These are phyloP conservation scores for Ceratonia siliqua DNA, from an alignment of 306 rosid genomes.

Conservation along the genomic window DNA sequence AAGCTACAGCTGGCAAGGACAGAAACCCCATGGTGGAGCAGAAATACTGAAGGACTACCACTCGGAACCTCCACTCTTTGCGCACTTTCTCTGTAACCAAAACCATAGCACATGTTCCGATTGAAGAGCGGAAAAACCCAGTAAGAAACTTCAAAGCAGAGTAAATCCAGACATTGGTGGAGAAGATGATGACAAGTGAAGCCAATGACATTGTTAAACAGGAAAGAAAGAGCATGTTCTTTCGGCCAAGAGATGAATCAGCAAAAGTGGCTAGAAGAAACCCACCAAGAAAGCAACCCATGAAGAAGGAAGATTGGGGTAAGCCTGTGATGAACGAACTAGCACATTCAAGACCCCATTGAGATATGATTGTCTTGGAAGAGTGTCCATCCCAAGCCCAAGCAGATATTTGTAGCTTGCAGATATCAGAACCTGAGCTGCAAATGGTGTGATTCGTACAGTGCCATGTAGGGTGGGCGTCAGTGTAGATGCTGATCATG, in stretches of 20 bases:
- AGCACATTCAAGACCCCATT: slow-evolving; percentile 44
- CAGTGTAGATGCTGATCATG: slow-evolving; percentile 45
- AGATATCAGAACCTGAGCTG: slow-evolving; percentile 28
- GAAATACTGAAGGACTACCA: slow-evolving; percentile 17
- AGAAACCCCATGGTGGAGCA: slow-evolving; percentile 37
- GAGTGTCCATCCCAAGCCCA: slow-evolving; percentile 46
- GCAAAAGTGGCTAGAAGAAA: slow-evolving; percentile 41
- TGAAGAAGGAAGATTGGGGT: slow-evolving; percentile 42
- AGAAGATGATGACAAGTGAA: slow-evolving; percentile 16
- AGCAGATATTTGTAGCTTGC: slow-evolving; percentile 37
- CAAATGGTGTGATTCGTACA: slow-evolving; percentile 34
- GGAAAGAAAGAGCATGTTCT: slow-evolving; percentile 35
- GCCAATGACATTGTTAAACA: slow-evolving; percentile 34
- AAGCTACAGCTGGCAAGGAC: slow-evolving; percentile 22
- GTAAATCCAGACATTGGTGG: slow-evolving; percentile 43
- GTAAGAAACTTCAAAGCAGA: slow-evolving; percentile 29
- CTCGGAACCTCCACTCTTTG: slow-evolving; percentile 36
- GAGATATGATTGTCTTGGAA: slow-evolving; percentile 43
- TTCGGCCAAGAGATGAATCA: slow-evolving; percentile 46
- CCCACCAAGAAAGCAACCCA: slow-evolving; percentile 39
- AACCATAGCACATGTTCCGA: slow-evolving; percentile 31
- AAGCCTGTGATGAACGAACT: slow-evolving; percentile 35
- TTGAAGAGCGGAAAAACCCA: slow-evolving; percentile 35
- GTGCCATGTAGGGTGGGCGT: slow-evolving; percentile 52
- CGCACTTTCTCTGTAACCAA: slow-evolving; percentile 28